phyloP scores from a whole-genome alignment of 768 basidiomycete genomes.

The Hericium coralloides region DNA sequence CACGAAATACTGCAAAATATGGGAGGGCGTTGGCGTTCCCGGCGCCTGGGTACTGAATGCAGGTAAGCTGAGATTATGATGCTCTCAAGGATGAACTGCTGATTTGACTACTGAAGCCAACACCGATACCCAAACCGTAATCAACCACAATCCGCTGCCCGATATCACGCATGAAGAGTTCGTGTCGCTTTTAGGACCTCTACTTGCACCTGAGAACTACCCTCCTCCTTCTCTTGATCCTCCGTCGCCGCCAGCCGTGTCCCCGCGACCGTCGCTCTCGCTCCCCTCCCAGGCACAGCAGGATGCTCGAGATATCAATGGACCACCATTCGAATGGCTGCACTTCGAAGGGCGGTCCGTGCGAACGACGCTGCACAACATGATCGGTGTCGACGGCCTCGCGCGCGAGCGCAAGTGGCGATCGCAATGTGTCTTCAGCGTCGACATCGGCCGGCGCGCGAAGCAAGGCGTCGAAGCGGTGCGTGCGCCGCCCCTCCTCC shows the following conservation, averaged over 20 bases:
- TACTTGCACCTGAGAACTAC: slow-evolving; percentile 78
- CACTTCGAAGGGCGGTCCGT: slow-evolving; percentile 79
- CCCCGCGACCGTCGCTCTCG: slow-evolving; percentile 18
- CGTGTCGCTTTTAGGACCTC: slow-evolving; percentile 67
- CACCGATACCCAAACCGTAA: slow-evolving; percentile 53
- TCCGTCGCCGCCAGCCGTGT: slow-evolving; percentile 9
- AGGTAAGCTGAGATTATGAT: slow-evolving; percentile 29
- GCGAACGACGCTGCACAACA: slow-evolving; percentile 71
- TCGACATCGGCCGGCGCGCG: slow-evolving; percentile 67
- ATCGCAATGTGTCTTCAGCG: slow-evolving; percentile 70
- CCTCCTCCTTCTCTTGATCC: slow-evolving; percentile 24
- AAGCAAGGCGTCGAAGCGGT: slow-evolving; percentile 77
- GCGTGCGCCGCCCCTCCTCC: slow-evolving; percentile 22
- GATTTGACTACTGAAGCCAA: slow-evolving; percentile 30
- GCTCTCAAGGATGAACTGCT: not conserved
- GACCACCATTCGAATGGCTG: slow-evolving; percentile 77
- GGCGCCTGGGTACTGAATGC: slow-evolving; percentile 77
- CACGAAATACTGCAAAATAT: slow-evolving; percentile 66
- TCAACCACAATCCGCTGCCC: slow-evolving; percentile 83
- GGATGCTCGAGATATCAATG: slow-evolving; percentile 23
- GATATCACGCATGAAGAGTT: slow-evolving; percentile 86
- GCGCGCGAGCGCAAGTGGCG: slow-evolving; percentile 81
- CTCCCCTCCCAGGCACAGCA: not conserved
- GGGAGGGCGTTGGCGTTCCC: slow-evolving; percentile 65
- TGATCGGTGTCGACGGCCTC: slow-evolving; percentile 72